These are phyloP conservation scores for Diaporthe vexans DNA, from an alignment of 2,329 filamentous ascomycete species.

Conservation along the genomic window DNA sequence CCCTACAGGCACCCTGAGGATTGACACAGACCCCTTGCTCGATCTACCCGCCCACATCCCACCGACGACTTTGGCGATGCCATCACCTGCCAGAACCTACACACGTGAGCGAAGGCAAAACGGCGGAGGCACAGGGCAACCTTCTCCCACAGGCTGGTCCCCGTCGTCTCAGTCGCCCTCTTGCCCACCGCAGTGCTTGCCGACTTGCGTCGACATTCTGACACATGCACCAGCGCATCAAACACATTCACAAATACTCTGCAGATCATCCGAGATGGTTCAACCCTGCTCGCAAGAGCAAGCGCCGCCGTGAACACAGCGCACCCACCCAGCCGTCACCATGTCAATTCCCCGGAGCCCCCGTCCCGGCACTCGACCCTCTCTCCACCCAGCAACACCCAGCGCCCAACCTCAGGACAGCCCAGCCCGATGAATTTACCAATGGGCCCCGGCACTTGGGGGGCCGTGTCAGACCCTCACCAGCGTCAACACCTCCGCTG, in stretches of 20 bases:
- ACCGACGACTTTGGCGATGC: constrained; percentile 4
- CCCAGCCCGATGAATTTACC: background rate
- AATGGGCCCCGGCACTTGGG: background rate
- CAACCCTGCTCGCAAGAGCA: constrained; percentile 25
- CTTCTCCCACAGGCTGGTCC: constrained; percentile 11
- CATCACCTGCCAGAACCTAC: constrained; percentile 9
- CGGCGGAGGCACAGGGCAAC: background rate
- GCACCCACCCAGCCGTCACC: constrained; percentile 20
- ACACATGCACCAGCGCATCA: constrained; percentile 38
- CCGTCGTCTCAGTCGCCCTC: constrained; percentile 28
- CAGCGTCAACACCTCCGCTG: background rate
- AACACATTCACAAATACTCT: constrained; percentile 33
- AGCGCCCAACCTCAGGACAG: background rate
- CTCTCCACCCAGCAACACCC: background rate
- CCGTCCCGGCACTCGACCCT: constrained; percentile 22
- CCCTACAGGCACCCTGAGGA: constrained; percentile 15
- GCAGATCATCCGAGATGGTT: constrained; percentile 34
- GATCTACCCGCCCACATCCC: constrained; percentile 12
- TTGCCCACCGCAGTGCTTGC: constrained; percentile 10
- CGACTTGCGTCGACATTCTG: constrained; percentile 30
- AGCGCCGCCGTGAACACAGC: constrained; percentile 6
- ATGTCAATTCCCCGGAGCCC: constrained; percentile 34
- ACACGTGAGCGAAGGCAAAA: background rate
- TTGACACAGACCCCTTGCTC: constrained; percentile 11
- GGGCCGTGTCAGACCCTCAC: background rate